A percentile compares a stretch with the other conserved stretches of the same genome.
Conservation (phyloP, 257 asterid species). For the Solanum medicagineum region DNA sequence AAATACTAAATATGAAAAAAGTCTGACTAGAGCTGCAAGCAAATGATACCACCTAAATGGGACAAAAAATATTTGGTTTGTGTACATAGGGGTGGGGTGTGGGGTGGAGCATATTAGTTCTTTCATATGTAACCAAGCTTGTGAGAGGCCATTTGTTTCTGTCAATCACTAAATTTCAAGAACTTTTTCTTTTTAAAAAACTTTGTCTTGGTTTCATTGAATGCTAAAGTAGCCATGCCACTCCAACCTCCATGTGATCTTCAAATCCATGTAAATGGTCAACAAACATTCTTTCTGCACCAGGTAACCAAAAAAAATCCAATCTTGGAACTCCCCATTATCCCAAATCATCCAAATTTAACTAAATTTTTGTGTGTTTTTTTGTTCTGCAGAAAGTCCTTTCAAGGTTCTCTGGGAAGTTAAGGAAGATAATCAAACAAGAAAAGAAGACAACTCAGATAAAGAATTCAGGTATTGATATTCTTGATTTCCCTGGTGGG, state of each 20-base stretch:
- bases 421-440: constrained; percentile 43
- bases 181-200: background rate
- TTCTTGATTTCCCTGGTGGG: constrained; percentile 68
- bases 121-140: background rate
- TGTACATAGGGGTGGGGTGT: background rate
- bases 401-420: constrained; percentile 36
- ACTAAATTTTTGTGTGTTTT: background rate
- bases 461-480: constrained; percentile 29
- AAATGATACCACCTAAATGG: too few species aligned
- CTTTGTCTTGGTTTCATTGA: constrained; percentile 18
- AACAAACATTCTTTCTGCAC: constrained; percentile 62
- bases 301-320: constrained; percentile 27
- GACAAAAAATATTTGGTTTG: background rate
- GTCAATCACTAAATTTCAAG: background rate
- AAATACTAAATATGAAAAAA: too few species aligned
- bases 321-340: background rate
- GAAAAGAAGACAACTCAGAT: constrained; percentile 34
- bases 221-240: constrained; percentile 31
- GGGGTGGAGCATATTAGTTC: background rate
- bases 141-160: background rate
- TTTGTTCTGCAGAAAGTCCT: constrained; percentile 34
- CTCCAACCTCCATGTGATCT: constrained; percentile 39
- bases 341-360: background rate
- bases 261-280: constrained; percentile 62
- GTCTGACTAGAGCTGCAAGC: rapidly evolving